Evolutionary conservation across 371 early-diverging fungal genomes (phyloP), one percentile per base, ranked within the genome.

Genomic region (Haplosporangium sp.): DNA sequence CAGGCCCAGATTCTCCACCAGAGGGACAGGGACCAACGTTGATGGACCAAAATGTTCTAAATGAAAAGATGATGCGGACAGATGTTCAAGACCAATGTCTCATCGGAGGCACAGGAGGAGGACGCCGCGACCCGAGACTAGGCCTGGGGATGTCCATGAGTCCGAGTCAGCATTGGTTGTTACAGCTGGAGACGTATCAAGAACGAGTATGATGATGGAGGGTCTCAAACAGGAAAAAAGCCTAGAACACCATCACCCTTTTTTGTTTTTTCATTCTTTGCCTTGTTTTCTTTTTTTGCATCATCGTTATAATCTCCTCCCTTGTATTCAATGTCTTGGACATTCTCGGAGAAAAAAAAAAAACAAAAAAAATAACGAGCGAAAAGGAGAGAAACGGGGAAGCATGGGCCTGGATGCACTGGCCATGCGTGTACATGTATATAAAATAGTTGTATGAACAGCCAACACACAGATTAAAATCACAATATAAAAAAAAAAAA

Each of bases 171-270:
- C 67, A 72, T 50, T 79, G 79, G 79, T 59, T 72, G 5, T 20
- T 79, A 21, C 79, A 79, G 55, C 58, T 79, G 18, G 79, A 79
- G 55, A 65, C 73, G 0, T 72, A 50, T 41, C 79, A 79, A 29
- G 73, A 68, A 20, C 58, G 29, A 29, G 29, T 29, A 29, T 29
- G 60, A 67, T 45, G 60, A 76, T 43, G 71, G 71, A 11, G 38
- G 45, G 16, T 53, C 55, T 59, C 52, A 57, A 67, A 47, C 40
- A 18, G n/a, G n/a, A n/a, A 21, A 11, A 7, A 41, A 21, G 47
- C 5, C 21, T 41, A 37, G 43, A 50, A 16, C 43, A 41, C 55
- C 48, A 13, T 40, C 6, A 36, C 5, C 20, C 55, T 52, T 53
- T 21, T 47, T 47, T 21, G 8, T 62, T 54, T 62, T 18, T 40